Evolutionary conservation across 129 eudicot genomes (phyloP).

Genomic region (Centella asiatica): DNA sequence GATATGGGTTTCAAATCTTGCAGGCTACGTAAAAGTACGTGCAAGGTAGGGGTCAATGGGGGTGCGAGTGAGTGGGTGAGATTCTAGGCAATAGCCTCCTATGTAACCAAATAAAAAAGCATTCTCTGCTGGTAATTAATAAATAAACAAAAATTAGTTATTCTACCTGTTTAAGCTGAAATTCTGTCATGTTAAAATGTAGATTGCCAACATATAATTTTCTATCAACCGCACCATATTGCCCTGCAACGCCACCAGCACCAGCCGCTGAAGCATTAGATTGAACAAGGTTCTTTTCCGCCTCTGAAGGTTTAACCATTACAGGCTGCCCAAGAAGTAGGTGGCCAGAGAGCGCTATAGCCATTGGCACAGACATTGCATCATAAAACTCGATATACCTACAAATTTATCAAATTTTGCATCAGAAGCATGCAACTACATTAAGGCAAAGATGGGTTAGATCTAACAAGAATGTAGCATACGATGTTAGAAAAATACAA

Average conservation of each 20-base stretch:
- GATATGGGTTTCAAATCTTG: no score
- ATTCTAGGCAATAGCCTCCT: no score
- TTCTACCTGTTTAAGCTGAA: slow-evolving; percentile 77
- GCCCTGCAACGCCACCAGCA: slow-evolving; percentile 63
- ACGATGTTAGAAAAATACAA: not conserved
- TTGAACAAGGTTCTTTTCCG: slow-evolving; percentile 93
- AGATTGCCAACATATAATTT: slow-evolving; percentile 94
- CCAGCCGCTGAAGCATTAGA: slow-evolving; percentile 61
- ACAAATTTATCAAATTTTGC: slow-evolving; percentile 4
- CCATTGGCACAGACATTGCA: slow-evolving; percentile 84
- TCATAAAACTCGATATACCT: slow-evolving; percentile 85
- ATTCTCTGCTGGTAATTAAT: not conserved
- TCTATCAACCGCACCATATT: slow-evolving; percentile 82
- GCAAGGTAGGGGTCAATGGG: no score
- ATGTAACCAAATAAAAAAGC: not conserved
- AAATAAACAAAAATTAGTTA: not conserved
- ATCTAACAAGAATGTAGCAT: not conserved
- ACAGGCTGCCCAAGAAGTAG: slow-evolving; percentile 86
- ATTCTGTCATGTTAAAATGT: slow-evolving; percentile 91
- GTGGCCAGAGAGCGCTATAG: slow-evolving; percentile 82
- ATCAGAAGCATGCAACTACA: slow-evolving; percentile 8
- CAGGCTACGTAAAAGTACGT: no score
- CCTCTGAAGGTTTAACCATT: slow-evolving; percentile 95
- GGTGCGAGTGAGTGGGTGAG: no score
- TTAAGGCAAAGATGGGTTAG: not conserved